These are phyloP conservation scores for Gossypium schwendimanii DNA, from an alignment of 441 rosid species.

Conservation along the genomic window DNA sequence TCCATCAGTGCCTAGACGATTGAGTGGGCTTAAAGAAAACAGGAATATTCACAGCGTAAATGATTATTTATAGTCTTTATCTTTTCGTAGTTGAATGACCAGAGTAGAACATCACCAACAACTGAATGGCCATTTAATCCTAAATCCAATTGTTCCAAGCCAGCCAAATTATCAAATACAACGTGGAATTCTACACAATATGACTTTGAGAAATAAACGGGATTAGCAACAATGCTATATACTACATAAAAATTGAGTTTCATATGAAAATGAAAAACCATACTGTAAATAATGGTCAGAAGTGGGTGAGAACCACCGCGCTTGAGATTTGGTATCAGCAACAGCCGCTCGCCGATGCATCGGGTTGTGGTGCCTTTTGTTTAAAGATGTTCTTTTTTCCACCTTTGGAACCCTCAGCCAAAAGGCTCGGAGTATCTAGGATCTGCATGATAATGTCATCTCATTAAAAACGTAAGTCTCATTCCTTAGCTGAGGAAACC, in stretches of 20 bases:
- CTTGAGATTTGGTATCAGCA: constrained; percentile 29
- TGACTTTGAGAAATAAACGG: background rate
- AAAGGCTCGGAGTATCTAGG: constrained; percentile 74
- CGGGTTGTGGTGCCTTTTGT: constrained; percentile 54
- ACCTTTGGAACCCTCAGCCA: constrained; percentile 68
- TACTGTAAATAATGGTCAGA: background rate
- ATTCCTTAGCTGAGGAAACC: background rate
- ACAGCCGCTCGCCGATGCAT: constrained; percentile 44
- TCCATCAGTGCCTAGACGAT: background rate
- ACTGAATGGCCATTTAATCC: background rate
- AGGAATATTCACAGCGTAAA: background rate
- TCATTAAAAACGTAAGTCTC: background rate
- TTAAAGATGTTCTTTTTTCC: constrained; percentile 76
- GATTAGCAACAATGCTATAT: background rate
- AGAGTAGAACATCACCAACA: background rate
- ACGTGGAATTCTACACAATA: background rate
- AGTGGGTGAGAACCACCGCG: background rate
- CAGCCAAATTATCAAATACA: background rate
- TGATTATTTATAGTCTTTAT: background rate
- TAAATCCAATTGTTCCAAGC: background rate
- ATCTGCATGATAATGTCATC: constrained; percentile 37
- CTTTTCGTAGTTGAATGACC: background rate
- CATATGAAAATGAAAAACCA: background rate
- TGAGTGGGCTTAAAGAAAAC: background rate
- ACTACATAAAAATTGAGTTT: background rate